A percentile compares a stretch with the other conserved stretches of the same genome.
These are phyloP conservation scores for Ceratobasidium sp. DNA, from an alignment of 1,284 basidiomycete genomes.

Conservation along the genomic window DNA sequence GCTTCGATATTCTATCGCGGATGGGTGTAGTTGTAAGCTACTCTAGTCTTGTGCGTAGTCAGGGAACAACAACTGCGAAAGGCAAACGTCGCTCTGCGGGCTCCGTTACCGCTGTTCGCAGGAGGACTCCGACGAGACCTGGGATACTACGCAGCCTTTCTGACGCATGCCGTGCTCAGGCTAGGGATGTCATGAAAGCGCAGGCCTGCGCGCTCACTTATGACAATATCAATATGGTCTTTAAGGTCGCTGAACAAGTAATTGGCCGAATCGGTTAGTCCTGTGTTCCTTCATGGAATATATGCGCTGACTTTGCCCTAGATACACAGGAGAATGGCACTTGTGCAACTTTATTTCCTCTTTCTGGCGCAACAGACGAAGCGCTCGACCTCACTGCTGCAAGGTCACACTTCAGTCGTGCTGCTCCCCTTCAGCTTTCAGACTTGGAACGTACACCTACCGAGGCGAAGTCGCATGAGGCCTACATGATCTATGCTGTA, in stretches of 20 bases:
- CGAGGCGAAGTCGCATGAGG: conserved; percentile 50
- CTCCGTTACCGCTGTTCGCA: too few species aligned
- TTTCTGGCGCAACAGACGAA: conserved; percentile 3
- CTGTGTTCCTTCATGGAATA: neutral
- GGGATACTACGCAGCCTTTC: conserved; percentile 4
- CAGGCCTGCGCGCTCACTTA: conserved; percentile 53
- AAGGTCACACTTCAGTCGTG: neutral
- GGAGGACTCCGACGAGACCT: too few species aligned
- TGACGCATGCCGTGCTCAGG: neutral
- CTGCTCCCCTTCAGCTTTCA: conserved; percentile 4
- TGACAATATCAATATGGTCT: conserved; percentile 59
- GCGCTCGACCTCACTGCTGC: neutral
- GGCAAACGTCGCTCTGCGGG: too few species aligned
- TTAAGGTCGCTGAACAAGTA: conserved; percentile 56
- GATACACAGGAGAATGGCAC: conserved; percentile 4
- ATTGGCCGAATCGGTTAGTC: conserved; percentile 55
- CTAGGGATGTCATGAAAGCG: too few species aligned
- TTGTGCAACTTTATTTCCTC: neutral
- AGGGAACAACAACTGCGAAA: too few species aligned
- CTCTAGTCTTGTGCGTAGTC: conserved; percentile 46
- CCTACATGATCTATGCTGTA: conserved; percentile 54
- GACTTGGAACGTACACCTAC: conserved; percentile 52
- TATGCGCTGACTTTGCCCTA: conserved; percentile 46
- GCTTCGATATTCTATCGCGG: conserved; percentile 53
- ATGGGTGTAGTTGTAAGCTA: conserved; percentile 55